Percentiles rank a stretch among this genome's conserved stretches.
Conservation (phyloP, 805 yeast species). For the Saccharomyces eubayanus region DNA sequence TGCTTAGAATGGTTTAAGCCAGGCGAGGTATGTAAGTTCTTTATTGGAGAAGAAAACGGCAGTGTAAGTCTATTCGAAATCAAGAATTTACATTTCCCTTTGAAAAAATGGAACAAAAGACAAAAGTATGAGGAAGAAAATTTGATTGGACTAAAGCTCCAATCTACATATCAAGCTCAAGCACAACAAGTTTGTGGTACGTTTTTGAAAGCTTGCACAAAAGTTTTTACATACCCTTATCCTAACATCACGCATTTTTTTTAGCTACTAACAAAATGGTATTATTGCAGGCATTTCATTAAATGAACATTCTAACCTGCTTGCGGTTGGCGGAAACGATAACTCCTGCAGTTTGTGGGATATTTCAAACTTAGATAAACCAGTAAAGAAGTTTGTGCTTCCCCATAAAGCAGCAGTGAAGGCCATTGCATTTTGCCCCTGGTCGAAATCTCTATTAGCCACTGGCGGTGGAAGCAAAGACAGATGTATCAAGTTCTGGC, state of each 20-base stretch:
- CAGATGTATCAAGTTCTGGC: conserved; percentile 79
- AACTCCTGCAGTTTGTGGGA: conserved; percentile 77
- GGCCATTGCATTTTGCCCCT: conserved; percentile 85
- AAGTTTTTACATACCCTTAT: conserved; percentile 1
- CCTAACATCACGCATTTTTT: neutral
- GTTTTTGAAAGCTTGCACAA: conserved; percentile 6
- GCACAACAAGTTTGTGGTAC: conserved; percentile 55
- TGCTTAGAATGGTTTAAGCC: conserved; percentile 51
- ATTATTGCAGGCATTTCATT: conserved; percentile 45
- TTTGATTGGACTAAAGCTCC: conserved; percentile 16
- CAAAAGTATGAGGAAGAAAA: neutral
- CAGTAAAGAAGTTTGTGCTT: conserved; percentile 41
- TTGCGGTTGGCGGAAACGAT: conserved; percentile 82
- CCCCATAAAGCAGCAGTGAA: conserved; percentile 82
- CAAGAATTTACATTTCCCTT: conserved; percentile 1
- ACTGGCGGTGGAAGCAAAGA: conserved; percentile 91
- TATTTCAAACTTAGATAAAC: conserved; percentile 34
- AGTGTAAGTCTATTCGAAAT: conserved; percentile 40
- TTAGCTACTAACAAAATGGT: conserved; percentile 1
- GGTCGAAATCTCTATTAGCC: conserved; percentile 72
- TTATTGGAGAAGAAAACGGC: conserved; percentile 63
- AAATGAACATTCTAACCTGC: conserved; percentile 41
- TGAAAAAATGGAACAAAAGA: neutral
- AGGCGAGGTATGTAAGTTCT: conserved; percentile 28
- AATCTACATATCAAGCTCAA: conserved; percentile 37